Percentiles rank a stretch among this genome's conserved stretches.
These are phyloP conservation scores for Chimonanthus salicifolius DNA, from an alignment of 164 flowering plant genomes.

Conservation along the genomic window DNA sequence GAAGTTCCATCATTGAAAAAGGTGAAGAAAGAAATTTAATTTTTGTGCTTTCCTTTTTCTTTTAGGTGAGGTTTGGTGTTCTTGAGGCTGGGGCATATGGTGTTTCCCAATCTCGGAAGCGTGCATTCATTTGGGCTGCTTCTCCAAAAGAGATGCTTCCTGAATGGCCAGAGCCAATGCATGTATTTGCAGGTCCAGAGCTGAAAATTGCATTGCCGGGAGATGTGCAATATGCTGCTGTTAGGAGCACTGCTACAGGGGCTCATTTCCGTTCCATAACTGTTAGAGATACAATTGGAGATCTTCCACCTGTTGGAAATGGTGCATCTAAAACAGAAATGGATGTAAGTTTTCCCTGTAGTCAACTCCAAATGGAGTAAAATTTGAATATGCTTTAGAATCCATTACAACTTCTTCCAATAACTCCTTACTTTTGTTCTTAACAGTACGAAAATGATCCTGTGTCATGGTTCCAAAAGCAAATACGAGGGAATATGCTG, in stretches of 20 bases:
- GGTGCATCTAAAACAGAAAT: constrained; percentile 39
- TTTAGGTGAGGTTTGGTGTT: constrained; percentile 88
- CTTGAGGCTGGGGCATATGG: constrained; percentile 95
- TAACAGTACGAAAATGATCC: constrained; percentile 68
- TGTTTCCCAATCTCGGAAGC: constrained; percentile 85
- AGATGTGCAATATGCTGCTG: constrained; percentile 71
- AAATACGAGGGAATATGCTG: constrained; percentile 50
- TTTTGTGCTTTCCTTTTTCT: neutral
- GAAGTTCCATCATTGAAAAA: no score
- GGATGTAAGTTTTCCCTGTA: constrained; percentile 33
- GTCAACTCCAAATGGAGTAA: neutral
- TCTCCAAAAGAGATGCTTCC: constrained; percentile 80
- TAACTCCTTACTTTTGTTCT: neutral
- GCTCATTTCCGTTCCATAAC: constrained; percentile 90
- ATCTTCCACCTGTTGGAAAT: constrained; percentile 66
- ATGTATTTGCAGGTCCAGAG: constrained; percentile 80
- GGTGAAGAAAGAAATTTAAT: no score
- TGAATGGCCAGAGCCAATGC: constrained; percentile 99
- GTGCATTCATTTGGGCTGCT: constrained; percentile 98
- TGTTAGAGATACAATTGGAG: constrained; percentile 87
- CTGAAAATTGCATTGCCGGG: constrained; percentile 55
- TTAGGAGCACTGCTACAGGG: constrained; percentile 70
- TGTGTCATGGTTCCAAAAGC: constrained; percentile 87
- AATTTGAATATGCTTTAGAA: neutral
- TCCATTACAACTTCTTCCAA: neutral